Percentiles rank a stretch among this genome's conserved stretches.
Evolutionary conservation across 2,329 filamentous ascomycete species (phyloP).

Genomic region (Chaetomium sp.): DNA sequence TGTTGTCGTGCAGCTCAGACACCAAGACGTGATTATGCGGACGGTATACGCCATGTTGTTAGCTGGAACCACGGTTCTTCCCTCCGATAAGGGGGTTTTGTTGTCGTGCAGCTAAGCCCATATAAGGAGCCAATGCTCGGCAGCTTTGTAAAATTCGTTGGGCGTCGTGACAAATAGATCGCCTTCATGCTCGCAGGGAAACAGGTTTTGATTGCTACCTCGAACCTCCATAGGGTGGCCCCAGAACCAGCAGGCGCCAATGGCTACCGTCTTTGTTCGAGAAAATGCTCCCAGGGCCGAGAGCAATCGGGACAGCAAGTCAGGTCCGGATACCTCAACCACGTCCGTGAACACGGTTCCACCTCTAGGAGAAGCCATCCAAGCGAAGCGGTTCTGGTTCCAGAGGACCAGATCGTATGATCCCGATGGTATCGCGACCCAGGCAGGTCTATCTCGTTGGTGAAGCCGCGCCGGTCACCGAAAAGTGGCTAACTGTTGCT

Average conservation of each 20-base stretch:
- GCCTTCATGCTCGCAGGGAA: background rate
- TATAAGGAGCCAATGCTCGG: background rate
- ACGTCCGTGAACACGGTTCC: slow-evolving; percentile 32
- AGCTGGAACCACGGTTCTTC: background rate
- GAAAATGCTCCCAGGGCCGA: slow-evolving; percentile 24
- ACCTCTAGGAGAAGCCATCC: slow-evolving; percentile 38
- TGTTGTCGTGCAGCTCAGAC: background rate
- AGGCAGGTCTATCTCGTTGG: slow-evolving; percentile 31
- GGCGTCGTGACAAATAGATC: background rate
- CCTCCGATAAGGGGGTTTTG: background rate
- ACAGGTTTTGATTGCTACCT: background rate
- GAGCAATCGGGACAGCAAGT: slow-evolving; percentile 25
- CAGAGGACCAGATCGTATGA: slow-evolving; percentile 37
- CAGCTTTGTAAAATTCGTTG: background rate
- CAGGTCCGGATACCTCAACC: slow-evolving; percentile 19
- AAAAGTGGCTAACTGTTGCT: background rate
- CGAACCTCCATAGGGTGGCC: background rate
- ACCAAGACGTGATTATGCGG: slow-evolving; percentile 32
- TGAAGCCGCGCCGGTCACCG: too few species aligned
- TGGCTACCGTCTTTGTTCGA: slow-evolving; percentile 36
- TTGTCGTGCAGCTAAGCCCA: background rate
- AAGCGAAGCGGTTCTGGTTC: slow-evolving; percentile 41
- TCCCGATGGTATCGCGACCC: slow-evolving; percentile 43
- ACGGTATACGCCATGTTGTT: slow-evolving; percentile 26
- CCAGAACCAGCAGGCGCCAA: slow-evolving; percentile 12